Conservation (phyloP, 306 rosid species). For the Casuarina glauca region DNA sequence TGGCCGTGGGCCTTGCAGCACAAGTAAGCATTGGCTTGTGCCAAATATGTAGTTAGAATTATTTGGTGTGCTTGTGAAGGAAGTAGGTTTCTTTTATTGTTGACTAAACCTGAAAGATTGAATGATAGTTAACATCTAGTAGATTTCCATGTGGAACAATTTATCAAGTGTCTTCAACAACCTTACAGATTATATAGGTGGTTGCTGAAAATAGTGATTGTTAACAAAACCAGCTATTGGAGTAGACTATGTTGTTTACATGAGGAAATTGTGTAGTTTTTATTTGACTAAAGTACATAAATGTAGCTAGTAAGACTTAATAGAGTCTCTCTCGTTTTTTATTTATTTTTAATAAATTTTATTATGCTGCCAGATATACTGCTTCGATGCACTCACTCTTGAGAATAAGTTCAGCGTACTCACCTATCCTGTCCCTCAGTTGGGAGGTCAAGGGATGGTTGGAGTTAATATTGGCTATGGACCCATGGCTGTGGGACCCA, state of each 20-base stretch:
- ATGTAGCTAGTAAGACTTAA: conserved; percentile 22
- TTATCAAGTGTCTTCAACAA: conserved; percentile 31
- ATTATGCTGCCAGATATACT: conserved; percentile 73
- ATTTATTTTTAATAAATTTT: conserved; percentile 6
- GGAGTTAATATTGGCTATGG: conserved; percentile 94
- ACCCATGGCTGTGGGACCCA: conserved; percentile 94
- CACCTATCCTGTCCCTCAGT: conserved; percentile 91
- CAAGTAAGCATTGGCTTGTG: conserved; percentile 66
- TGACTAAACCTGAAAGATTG: conserved; percentile 3
- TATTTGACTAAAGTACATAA: conserved; percentile 20
- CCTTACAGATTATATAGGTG: conserved; percentile 13
- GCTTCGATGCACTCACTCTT: conserved; percentile 94
- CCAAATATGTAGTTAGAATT: conserved; percentile 15
- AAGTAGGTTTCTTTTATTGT: conserved; percentile 14
- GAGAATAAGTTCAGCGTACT: conserved; percentile 93
- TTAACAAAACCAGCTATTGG: conserved; percentile 16
- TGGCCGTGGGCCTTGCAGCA: conserved; percentile 91
- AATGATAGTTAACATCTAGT: conserved; percentile 15
- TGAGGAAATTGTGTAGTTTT: conserved; percentile 7
- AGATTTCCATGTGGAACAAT: conserved; percentile 12
- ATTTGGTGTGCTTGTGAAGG: conserved; percentile 16
- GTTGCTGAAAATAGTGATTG: conserved; percentile 17
- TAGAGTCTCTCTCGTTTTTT: conserved; percentile 14
- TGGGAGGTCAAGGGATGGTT: conserved; percentile 83
- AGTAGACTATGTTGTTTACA: conserved; percentile 22